A percentile compares a stretch with the other conserved stretches of the same genome.
phyloP scores from a whole-genome alignment of 2,329 filamentous ascomycete genomes.

The Ramularia endophylla region DNA sequence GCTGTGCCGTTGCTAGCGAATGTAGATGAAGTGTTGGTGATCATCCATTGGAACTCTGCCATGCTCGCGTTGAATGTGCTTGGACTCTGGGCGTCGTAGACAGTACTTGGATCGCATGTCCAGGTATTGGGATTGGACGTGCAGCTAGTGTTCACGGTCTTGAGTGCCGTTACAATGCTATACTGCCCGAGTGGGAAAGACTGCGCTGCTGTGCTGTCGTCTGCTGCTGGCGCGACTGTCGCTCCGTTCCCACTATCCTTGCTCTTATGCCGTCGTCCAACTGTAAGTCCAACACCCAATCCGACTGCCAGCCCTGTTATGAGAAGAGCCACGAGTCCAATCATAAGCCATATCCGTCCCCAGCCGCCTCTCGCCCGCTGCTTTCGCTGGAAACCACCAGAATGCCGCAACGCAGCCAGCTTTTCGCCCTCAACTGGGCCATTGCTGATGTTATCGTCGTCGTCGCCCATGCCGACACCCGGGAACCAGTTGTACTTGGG shows the following conservation, averaged over 20 bases:
- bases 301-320: slow-evolving; percentile 35
- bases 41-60: slow-evolving; percentile 58
- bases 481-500: slow-evolving; percentile 24
- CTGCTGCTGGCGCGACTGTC: neutral
- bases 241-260: neutral
- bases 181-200: slow-evolving; percentile 60
- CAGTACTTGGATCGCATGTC: slow-evolving; percentile 55
- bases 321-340: slow-evolving; percentile 34
- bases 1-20: slow-evolving; percentile 46
- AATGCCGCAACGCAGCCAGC: slow-evolving; percentile 21
- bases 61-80: slow-evolving; percentile 31
- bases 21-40: slow-evolving; percentile 38
- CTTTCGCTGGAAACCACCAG: slow-evolving; percentile 11
- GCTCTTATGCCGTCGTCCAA: slow-evolving; percentile 17
- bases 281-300: slow-evolving; percentile 31
- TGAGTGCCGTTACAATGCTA: slow-evolving; percentile 54
- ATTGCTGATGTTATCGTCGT: slow-evolving; percentile 6
- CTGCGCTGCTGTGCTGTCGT: slow-evolving; percentile 10
- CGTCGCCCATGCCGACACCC: slow-evolving; percentile 10
- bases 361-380: slow-evolving; percentile 32
- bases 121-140: slow-evolving; percentile 54
- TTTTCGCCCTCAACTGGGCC: slow-evolving; percentile 26
- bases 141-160: slow-evolving; percentile 49
- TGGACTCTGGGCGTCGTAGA: slow-evolving; percentile 37
- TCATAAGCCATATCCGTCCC: slow-evolving; percentile 34